phyloP scores from a whole-genome alignment of 352 stramenopile genomes.

The Pythium myriotylum region DNA sequence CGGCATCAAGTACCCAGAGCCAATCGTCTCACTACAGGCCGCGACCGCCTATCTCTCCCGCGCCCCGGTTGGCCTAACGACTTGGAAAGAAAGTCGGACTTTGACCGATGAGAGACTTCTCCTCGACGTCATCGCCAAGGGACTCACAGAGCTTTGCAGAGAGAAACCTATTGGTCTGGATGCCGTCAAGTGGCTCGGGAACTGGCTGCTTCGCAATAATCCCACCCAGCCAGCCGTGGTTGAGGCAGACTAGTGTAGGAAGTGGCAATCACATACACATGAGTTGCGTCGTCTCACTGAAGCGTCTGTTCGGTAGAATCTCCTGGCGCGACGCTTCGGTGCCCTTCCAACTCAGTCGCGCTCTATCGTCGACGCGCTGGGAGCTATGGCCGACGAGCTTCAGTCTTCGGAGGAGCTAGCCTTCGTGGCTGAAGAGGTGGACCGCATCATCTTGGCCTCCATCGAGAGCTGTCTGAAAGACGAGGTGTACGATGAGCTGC shows the following conservation, averaged over 20 bases:
- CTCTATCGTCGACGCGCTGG: background rate
- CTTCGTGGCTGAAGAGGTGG: slow-evolving; percentile 91
- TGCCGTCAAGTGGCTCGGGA: slow-evolving; percentile 81
- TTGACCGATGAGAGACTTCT: slow-evolving; percentile 45
- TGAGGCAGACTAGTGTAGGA: slow-evolving; percentile 35
- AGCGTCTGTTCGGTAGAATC: background rate
- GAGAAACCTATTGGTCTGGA: slow-evolving; percentile 73
- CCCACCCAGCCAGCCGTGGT: slow-evolving; percentile 77
- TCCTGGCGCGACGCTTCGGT: slow-evolving; percentile 1
- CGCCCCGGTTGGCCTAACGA: slow-evolving; percentile 46
- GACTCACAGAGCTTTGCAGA: slow-evolving; percentile 79
- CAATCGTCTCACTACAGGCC: slow-evolving; percentile 60
- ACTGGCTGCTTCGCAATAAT: slow-evolving; percentile 88
- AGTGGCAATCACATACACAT: background rate
- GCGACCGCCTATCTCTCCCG: slow-evolving; percentile 66
- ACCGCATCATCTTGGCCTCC: slow-evolving; percentile 81
- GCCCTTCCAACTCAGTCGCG: background rate
- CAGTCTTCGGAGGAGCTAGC: slow-evolving; percentile 89
- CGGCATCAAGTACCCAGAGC: slow-evolving; percentile 53
- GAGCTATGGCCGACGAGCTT: slow-evolving; percentile 79
- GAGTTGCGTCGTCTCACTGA: background rate
- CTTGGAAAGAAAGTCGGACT: slow-evolving; percentile 47
- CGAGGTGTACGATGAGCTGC: slow-evolving; percentile 84
- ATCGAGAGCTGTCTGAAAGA: slow-evolving; percentile 88
- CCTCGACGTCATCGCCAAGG: slow-evolving; percentile 71